Conservation (phyloP, 1,284 basidiomycete genomes). For the Moesziomyces sp. region DNA sequence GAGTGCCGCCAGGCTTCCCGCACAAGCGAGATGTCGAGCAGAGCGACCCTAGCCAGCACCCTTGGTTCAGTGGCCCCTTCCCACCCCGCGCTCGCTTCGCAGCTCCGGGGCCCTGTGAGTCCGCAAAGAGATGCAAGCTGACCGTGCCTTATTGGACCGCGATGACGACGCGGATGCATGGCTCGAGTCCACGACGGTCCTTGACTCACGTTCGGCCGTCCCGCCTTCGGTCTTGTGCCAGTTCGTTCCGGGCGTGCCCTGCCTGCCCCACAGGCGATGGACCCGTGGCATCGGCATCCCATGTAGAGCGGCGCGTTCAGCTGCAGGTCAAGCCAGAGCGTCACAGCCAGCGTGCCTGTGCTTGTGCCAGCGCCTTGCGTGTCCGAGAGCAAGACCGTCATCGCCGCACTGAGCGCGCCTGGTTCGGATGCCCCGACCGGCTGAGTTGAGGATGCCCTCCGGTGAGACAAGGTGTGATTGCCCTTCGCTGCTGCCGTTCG, state of each 20-base stretch:
- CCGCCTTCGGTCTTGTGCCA: not conserved
- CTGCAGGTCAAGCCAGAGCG: slow-evolving; percentile 2
- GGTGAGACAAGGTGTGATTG: too few relatives aligned
- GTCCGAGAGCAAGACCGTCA: too few relatives aligned
- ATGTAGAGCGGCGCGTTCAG: not conserved
- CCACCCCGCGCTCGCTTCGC: not conserved
- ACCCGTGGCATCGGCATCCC: slow-evolving; percentile 3
- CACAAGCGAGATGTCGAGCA: not conserved
- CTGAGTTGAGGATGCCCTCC: too few relatives aligned
- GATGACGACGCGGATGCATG: not conserved
- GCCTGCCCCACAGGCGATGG: slow-evolving; percentile 1
- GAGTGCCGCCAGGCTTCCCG: not conserved
- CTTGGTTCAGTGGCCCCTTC: not conserved
- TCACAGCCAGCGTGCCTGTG: not conserved
- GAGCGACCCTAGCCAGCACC: not conserved
- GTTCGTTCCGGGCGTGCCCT: too few relatives aligned
- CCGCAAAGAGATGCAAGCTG: too few relatives aligned
- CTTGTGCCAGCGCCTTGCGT: too few relatives aligned
- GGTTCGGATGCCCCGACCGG: too few relatives aligned
- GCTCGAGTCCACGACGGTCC: not conserved
- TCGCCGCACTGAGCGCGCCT: too few relatives aligned
- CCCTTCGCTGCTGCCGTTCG: too few relatives aligned
- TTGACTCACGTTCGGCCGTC: not conserved
- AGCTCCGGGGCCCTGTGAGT: too few relatives aligned
- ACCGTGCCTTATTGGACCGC: too few relatives aligned